These are phyloP conservation scores for Artemisia princeps DNA, from an alignment of 140 eudicot genomes.

Conservation along the genomic window DNA sequence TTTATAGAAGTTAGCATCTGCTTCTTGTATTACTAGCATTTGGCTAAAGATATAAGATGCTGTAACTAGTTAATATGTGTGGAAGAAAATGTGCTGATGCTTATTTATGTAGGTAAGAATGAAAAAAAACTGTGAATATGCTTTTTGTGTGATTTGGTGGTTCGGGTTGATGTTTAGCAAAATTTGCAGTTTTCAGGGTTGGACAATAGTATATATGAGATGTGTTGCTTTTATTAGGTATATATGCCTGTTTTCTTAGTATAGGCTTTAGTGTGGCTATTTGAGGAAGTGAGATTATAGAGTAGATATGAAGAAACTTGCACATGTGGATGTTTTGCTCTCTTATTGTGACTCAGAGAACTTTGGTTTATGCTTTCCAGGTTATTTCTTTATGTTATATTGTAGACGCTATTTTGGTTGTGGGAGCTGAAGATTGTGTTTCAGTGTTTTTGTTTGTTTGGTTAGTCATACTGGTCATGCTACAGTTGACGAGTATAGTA, in stretches of 20 bases:
- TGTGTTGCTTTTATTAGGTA: neutral
- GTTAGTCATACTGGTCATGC: too few species aligned
- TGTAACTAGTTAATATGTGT: too few species aligned
- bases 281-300: constrained; percentile 12
- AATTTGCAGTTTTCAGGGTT: constrained; percentile 11
- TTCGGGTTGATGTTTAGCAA: neutral
- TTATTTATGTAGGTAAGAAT: too few species aligned
- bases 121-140: too few species aligned
- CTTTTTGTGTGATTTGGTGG: neutral
- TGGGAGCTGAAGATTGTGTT: neutral
- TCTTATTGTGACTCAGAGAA: neutral
- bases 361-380: constrained; percentile 10
- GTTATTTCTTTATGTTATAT: neutral
- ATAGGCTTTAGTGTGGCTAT: constrained; percentile 13
- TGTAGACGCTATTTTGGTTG: neutral
- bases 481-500: too few species aligned
- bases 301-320: constrained; percentile 26
- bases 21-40: too few species aligned
- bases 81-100: too few species aligned
- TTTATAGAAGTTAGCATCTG: too few species aligned
- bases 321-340: constrained; percentile 11
- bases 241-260: constrained; percentile 17
- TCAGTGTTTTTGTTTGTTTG: too few species aligned
- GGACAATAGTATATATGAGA: neutral
- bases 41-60: too few species aligned